phyloP scores from a whole-genome alignment of 768 basidiomycete genomes.

The Rubroboletus satanas region DNA sequence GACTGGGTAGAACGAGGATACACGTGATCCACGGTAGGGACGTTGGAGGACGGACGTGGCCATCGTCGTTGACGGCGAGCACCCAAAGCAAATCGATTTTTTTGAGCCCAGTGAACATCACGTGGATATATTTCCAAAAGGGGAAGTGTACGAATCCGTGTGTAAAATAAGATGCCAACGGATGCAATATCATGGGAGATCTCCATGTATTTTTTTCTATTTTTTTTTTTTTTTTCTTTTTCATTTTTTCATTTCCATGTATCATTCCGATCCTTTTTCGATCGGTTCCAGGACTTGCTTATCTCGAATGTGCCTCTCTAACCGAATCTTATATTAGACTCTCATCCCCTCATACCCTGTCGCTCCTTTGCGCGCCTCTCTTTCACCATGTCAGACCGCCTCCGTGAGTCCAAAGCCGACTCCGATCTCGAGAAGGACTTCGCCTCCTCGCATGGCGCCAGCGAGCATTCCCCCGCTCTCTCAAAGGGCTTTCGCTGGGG shows the following conservation, averaged over 20 bases:
- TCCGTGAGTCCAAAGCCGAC: slow-evolving; percentile 19
- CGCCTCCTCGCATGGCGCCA: slow-evolving; percentile 9
- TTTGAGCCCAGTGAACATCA: slow-evolving; percentile 1
- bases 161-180: slow-evolving; percentile 2
- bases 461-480: neutral
- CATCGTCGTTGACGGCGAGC: neutral
- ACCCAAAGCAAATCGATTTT: neutral
- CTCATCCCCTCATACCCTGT: neutral
- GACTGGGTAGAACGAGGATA: slow-evolving; percentile 76
- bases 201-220: neutral
- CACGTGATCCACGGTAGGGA: slow-evolving; percentile 71
- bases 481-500: slow-evolving; percentile 29
- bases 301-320: neutral
- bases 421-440: slow-evolving; percentile 31
- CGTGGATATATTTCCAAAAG: slow-evolving; percentile 11
- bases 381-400: slow-evolving; percentile 22
- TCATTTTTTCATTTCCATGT: neutral
- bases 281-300: neutral
- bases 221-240: neutral
- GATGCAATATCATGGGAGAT: neutral
- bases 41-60: slow-evolving; percentile 46
- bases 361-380: slow-evolving; percentile 6
- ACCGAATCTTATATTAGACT: slow-evolving; percentile 11
- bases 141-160: neutral
- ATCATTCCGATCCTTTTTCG: neutral